These are phyloP conservation scores for Fusarium pseudoanthophilum DNA, from an alignment of 2,329 filamentous ascomycete genomes.

Conservation along the genomic window DNA sequence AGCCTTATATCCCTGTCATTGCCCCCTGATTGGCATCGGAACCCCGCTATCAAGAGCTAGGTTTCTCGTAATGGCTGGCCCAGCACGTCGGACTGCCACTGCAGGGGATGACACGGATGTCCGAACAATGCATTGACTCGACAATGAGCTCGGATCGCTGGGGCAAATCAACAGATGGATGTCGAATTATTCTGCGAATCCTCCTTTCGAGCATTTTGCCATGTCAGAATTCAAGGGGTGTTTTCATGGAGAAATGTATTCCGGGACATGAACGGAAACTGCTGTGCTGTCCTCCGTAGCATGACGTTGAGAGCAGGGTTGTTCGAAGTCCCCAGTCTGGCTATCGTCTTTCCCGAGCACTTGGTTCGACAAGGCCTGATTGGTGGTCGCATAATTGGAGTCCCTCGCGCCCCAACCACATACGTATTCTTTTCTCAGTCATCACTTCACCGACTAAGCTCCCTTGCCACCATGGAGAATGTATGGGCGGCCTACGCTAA, in stretches of 20 bases:
- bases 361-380: slow-evolving; percentile 44
- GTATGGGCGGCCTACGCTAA: slow-evolving; percentile 42
- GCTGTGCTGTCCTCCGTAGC: slow-evolving; percentile 1
- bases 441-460: slow-evolving; percentile 36
- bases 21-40: slow-evolving; percentile 42
- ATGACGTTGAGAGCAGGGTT: slow-evolving; percentile 35
- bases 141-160: slow-evolving; percentile 20
- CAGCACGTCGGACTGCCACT: slow-evolving; percentile 21
- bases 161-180: slow-evolving; percentile 14
- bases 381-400: slow-evolving; percentile 41
- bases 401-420: slow-evolving; percentile 29
- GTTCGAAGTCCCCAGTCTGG: slow-evolving; percentile 32
- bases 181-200: slow-evolving; percentile 4
- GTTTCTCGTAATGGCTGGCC: slow-evolving; percentile 29
- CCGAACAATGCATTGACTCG: slow-evolving; percentile 35
- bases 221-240: not conserved
- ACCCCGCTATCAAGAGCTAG: slow-evolving; percentile 30
- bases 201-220: not conserved
- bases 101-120: slow-evolving; percentile 19
- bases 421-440: slow-evolving; percentile 21
- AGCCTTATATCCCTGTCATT: slow-evolving; percentile 36
- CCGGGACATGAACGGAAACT: not conserved
- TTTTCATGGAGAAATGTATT: not conserved
- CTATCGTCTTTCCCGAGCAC: slow-evolving; percentile 36
- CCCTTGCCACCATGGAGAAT: slow-evolving; percentile 32